Evolutionary conservation across 768 basidiomycete species (phyloP), one percentile per base, ranked within the genome.

Genomic region (Cystobasidium onofrii): DNA sequence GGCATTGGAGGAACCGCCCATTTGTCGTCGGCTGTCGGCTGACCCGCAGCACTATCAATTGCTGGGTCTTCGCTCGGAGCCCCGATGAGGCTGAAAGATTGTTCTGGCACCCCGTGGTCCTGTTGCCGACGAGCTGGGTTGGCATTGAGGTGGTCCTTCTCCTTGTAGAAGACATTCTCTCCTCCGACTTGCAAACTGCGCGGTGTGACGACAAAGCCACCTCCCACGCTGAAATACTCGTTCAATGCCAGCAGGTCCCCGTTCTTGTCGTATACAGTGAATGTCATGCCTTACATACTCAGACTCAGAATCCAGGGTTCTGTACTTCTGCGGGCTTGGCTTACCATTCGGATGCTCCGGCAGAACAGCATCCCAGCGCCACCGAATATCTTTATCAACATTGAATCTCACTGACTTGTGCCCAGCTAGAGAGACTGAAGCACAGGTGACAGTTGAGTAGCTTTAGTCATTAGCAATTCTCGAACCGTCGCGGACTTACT

Each of bases 81-180:
- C 31, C 31, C 57, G 33, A 27, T 25, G 2, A 60, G 12, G 25
- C 25, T 27, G 57, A 13, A 12, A 29, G 57, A 17, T 29, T 27
- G 7, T 20, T 1, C 13, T 9, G 55, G 54, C 29, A 76, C 27
- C 6, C 77, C 80, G 62, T 80, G 80, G 10, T 76, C 73, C 50
- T 81, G 78, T 29, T 81, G 78, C 18, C 79, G 83, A 43, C 94
- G 86, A 39, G 92, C 88, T 18, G 87, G 87, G 73, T 92, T 90
- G 2, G 93, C 92, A 12, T 83, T 84, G 66, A 84, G 83, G 81
- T 94, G 92, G 81, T 93, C 87, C 31, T 94, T 90, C 20, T 90
- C 88, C 81, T 91, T 92, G 84, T 96, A 97, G 80, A 91, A 97
- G 75, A 96, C 80, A 79, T 97, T 97, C 82, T 97, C 94, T 77